Evolutionary conservation across 2,329 filamentous ascomycete species (phyloP).

Genomic region (Beauveria sp.): DNA sequence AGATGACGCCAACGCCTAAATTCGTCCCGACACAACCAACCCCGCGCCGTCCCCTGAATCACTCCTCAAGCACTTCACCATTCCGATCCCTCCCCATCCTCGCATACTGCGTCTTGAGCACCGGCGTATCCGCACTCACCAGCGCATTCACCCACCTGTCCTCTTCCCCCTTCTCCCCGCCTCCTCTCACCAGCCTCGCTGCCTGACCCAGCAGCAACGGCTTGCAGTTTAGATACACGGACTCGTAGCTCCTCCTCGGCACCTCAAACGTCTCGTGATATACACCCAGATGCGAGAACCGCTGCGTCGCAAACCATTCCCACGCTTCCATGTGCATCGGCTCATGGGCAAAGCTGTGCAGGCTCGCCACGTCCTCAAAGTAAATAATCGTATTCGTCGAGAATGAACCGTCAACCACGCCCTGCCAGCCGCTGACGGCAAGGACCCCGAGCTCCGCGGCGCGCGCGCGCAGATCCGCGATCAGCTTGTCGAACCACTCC

Average conservation of each 20-base stretch:
- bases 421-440: constrained; percentile 33
- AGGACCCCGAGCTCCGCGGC: constrained; percentile 40
- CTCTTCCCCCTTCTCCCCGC: constrained; percentile 16
- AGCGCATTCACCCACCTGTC: constrained; percentile 27
- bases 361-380: constrained; percentile 39
- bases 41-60: too few relatives aligned
- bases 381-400: constrained; percentile 40
- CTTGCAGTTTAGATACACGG: constrained; percentile 38
- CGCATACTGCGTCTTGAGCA: constrained; percentile 27
- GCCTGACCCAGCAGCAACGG: constrained; percentile 28
- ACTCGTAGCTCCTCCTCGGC: constrained; percentile 39
- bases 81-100: constrained; percentile 14
- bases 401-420: constrained; percentile 27
- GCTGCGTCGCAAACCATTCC: constrained; percentile 38
- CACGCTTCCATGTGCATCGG: constrained; percentile 38
- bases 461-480: constrained; percentile 24
- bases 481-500: constrained; percentile 31
- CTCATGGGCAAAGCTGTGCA: constrained; percentile 45
- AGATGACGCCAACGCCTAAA: too few relatives aligned
- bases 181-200: constrained; percentile 13
- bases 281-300: constrained; percentile 36
- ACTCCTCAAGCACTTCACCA: background rate
- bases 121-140: constrained; percentile 23
- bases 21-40: background rate
- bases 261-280: constrained; percentile 48